Conservation (phyloP, 306 rosid genomes). For the Quercus variabilis region DNA sequence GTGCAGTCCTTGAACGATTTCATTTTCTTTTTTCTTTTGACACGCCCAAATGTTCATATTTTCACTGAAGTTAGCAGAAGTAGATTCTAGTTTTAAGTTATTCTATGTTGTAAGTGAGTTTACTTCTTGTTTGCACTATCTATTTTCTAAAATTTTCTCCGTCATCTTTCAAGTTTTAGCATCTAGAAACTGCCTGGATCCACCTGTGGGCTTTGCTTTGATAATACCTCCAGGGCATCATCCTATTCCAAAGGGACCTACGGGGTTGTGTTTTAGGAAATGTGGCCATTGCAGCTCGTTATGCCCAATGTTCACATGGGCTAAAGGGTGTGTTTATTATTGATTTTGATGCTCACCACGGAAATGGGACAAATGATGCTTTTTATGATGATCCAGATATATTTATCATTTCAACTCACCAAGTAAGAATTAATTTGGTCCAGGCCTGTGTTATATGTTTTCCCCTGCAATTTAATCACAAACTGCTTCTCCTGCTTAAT, state of each 20-base stretch:
- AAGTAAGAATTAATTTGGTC: conserved; percentile 51
- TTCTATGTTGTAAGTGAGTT: not conserved
- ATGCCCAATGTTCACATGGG: conserved; percentile 82
- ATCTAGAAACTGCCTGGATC: conserved; percentile 47
- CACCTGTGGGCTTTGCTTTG: conserved; percentile 89
- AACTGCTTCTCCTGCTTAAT: conserved; percentile 7
- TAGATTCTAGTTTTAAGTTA: not conserved
- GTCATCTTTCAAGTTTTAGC: conserved; percentile 56
- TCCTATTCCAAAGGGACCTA: conserved; percentile 89
- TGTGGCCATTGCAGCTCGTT: conserved; percentile 89
- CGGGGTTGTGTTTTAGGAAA: conserved; percentile 96
- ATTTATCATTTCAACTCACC: conserved; percentile 92
- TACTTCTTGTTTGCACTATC: not conserved
- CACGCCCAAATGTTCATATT: not conserved
- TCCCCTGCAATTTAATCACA: conserved; percentile 15
- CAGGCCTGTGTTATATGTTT: not conserved
- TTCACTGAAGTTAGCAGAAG: not conserved
- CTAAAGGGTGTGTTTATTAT: conserved; percentile 80
- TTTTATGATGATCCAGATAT: conserved; percentile 86
- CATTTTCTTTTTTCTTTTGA: not conserved
- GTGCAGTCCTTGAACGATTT: not conserved
- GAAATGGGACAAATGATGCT: conserved; percentile 95
- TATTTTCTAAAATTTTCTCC: not conserved
- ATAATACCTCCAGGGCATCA: conserved; percentile 98
- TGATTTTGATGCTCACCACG: conserved; percentile 94